Base-by-base conservation (phyloP, 2,329 filamentous ascomycete genomes). In the Ophiosphaerella korrae region DNA sequence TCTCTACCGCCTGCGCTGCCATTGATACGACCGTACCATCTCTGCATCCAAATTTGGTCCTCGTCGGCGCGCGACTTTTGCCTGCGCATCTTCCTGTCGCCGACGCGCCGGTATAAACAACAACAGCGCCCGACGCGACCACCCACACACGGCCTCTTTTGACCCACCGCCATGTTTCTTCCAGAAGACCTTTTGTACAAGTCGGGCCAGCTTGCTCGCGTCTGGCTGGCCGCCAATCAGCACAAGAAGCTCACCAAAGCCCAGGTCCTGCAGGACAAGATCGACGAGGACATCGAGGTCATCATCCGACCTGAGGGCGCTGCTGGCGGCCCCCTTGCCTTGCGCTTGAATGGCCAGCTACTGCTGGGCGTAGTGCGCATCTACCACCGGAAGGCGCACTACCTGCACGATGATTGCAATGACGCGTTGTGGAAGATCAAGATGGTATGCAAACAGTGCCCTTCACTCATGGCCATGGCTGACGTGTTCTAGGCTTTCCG, bases 231-330 rank as follows among this genome's bases (percentile, higher is more conserved):
- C 29, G 92, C 94, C 79, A 99, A 97, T 77, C 83, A 97, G 60
- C 94, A 97, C 84, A 92, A 93, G 81, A 99, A 97, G 80, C 86
- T 99, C 53, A 96, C 92, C 64, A 99, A 99, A 78, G 92, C 91
- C 58, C 92, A 97, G 69, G 94, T 97, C 62, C 75, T 99, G 58
- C 91, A 96, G 72, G 93, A 92, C 52, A 95, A 96, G 77, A 89
- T 99, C 64, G 89, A 93, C 67, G 90, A 92, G 78, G 96, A 92
- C 75, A 92, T 99, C 60, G 89, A 91, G 74, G 91, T 92, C 63
- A 99, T 99, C 74, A 94, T 97, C 62, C 90, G 90, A 52, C 90
- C 91, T 42, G 68, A 70, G 49, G 63, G 60, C 26, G 63, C 62
- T 55, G 64, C 69, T 34, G 91, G 96, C 76, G 94, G 93, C 36